Evolutionary conservation across 225 moss, liverwort and hornwort genomes (phyloP), one percentile per base, ranked within the genome.

Genomic region (Thuidium tamariscinum): DNA sequence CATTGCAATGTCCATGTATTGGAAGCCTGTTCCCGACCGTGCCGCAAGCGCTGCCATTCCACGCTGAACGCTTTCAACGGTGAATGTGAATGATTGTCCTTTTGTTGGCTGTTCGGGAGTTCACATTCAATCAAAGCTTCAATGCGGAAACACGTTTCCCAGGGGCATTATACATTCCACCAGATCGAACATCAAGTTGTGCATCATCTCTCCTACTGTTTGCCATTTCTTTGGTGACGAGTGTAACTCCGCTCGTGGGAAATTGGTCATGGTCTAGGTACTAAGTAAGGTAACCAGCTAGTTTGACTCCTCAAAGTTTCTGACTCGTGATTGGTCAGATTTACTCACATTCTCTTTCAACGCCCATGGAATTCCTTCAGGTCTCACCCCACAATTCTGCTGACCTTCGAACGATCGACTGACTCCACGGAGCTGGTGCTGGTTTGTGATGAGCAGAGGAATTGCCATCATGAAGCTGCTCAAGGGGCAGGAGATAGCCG

Each of bases 391-490:
- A 6, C 25, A 36, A 36, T 25, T n/a, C 1, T 10, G 76, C 41
- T 41, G 55, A 55, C 9, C 52, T 54, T 54, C 37, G 52, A 36
- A 51, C 25, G 39, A 57, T 32, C 39, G 48, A 57, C 63, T 16
- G 26, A 16, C 46, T 52, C 22, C n/a, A 6, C 23, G 54, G 54
- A 8, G 36, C 76, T 69, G 49, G 48, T 6, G 16, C 8, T 79
- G 62, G 78, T 26, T 18, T 65, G 34, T 70, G n/a, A 48, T 34
- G 2, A 17, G 46, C 93, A 95, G 95, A 83, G 95, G 88, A 16
- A 94, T 97, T 21, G 15, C 79, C 49, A 93, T 97, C 44, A 93
- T 92, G 55, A 96, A 96, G 91, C 91, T 97, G 86, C 87, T 93
- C 39, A 91, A 91, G 62, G 94, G 95, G 34, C 96, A 96, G 86